Evolutionary conservation across 2,329 filamentous ascomycete species (phyloP), one percentile per base, ranked within the genome.

Genomic region (Aspergillus transmontanensis): DNA sequence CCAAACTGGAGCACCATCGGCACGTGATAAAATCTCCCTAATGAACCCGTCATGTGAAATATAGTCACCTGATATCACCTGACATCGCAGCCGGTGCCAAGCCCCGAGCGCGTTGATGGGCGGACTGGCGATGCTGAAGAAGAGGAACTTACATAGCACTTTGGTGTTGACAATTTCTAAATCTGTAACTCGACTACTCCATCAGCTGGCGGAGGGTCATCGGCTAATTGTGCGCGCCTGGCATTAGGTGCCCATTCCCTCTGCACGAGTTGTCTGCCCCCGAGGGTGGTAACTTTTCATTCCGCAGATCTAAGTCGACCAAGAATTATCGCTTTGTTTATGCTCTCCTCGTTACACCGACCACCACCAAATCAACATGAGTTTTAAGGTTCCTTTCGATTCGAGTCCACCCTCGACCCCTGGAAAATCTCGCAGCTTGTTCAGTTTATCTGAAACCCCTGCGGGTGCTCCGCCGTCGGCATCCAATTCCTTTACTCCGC

Each of bases 391-490:
- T 19, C 72, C 76, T 10, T 75, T 72, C 57, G 73, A 75, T 34
- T 75, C 77, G 12, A 78, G 73, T 32, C 73, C 76, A 7, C 76
- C 78, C 2, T 75, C 77, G 23, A 81, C 79, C 2, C 79, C 79
- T 14, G 76, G 72, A 21, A 79, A 76, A 66, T 72, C 72, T 28
- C 73, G 74, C 53, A 76, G 75, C 58, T 68, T 78, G 6, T 73
- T 75, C 61, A 75, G 75, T 66, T 79, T 83, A 51, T 87, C 86
- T 6, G 87, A 85, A 23, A 88, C 86, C 19, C 86, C 86, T 58
- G 84, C 84, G 54, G 86, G 85, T 46, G 81, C 80, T 62, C 85
- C 86, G 1, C 85, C 85, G 30, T 84, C 83, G 36, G 80, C 79
- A 63, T 76, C 79, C 30, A 74, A 75, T 65, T 87, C 85, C n/a